Base-by-base conservation (phyloP, 768 basidiomycete species). In the Pleurotus citrinopileatus region DNA sequence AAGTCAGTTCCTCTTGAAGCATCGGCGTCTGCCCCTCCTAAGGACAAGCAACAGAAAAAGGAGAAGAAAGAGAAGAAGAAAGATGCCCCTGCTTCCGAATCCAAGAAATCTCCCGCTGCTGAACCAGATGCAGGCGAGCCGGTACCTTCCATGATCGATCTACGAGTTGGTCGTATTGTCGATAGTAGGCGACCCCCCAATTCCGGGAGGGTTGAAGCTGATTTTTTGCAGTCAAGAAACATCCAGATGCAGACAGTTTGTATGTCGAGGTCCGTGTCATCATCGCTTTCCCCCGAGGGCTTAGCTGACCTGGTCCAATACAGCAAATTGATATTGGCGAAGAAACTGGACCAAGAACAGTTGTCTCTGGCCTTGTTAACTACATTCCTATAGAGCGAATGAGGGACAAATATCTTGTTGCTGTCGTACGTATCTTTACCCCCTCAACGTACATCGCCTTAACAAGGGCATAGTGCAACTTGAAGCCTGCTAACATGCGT, bases 311-410 rank as follows among this genome's bases (percentile, higher is more conserved):
- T 15, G 13, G 15, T 29, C 19, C 19, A 34, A 47, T 6, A n/a
- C 19, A 94, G 91, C 86, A 94, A 89, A 96, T 98, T 59, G 94
- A 99, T 67, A 73, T 98, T 43, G 97, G 94, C 53, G 95, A 98
- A 70, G 91, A 92, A 64, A 87, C 87, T 0, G 96, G 94, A 22
- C 97, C 97, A 25, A 79, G 97, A 51, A 98, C 94, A 0, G 94
- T 99, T 20, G 92, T 98, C 43, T 98, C 96, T 12, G 97, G 97
- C 38, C 81, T 98, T 26, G 97, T 98, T 53, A 84, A 98, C 65
- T 94, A 98, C 70, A 90, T 98, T 66, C 90, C 94, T 4, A 94
- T 97, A 59, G 97, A 98, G 60, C 74, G 94, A 60, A 96, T 98
- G 88, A 79, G 81, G 36, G 87, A 90, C 63, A 87, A 83, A 63